Base-by-base conservation (phyloP, 2,329 filamentous ascomycete species). In the Trichoderma breve region DNA sequence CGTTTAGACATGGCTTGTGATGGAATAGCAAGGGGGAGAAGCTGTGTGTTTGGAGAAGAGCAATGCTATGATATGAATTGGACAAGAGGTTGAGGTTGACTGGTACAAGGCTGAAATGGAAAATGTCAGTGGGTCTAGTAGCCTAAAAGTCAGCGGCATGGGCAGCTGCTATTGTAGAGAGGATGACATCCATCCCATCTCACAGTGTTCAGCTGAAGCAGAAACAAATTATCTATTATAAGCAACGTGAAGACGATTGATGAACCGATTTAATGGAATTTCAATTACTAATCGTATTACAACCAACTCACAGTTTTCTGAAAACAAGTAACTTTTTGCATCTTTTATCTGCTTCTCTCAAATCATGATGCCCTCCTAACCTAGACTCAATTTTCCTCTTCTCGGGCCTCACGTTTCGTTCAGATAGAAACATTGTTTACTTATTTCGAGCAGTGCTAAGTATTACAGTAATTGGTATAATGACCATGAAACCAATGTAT, bases 1-100 rank as follows among this genome's bases (percentile, higher is more conserved):
- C 89, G 86, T 82, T 91, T 91, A 68, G 83, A 81, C 84, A 83
- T 83, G 60, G 75, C 24, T 53, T 11, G 0, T 7, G 28, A 14
- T 28, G 6, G 18, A 11, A 14, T 2, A 9, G 7, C 14, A n/a
- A 18, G 34, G 34, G 15, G 18, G 57, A 36, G n/a, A 9, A 36
- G 57, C 5, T 28, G 34, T 65, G 15, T 8, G 51, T 39, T 18
- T 39, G 21, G 15, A n/a, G 14, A 11, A 28, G 30, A 21, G 43
- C 58, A 70, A 62, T 53, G 47, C 28, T 55, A 36, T 30, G 32
- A 24, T 21, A 28, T 43, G 14, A 26, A 26, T 24, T 9, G 14
- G n/a, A 26, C 1, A 39, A 43, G 39, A 34, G 30, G 39, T 70
- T 43, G 15, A 9, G 58, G n/a, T 64, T 36, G 47, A 24, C 0